Evolutionary conservation across 1,284 basidiomycete genomes (phyloP), one percentile per base, ranked within the genome.

Genomic region (Cryptococcus amylolentus): DNA sequence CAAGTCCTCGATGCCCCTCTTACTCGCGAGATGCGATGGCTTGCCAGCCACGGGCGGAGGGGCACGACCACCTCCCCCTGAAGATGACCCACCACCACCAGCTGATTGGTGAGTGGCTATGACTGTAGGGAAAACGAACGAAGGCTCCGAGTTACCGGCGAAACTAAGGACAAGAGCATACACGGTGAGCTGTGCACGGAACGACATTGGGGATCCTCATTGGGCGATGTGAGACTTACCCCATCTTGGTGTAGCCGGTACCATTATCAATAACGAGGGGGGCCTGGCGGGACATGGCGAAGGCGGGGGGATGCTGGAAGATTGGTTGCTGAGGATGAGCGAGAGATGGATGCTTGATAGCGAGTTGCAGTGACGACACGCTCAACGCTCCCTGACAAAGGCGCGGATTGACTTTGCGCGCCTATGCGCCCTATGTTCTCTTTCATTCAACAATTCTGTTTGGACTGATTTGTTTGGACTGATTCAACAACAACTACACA

Each of bases 131-230:
- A 95, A 94, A 27, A 95, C 92, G 73, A 96, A 98, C 10, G 93
- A 98, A 45, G 95, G 96, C 79, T 98, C 94, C 55, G 92, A 96
- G 80, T 98, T 98, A 55, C 96, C 96, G 52, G 96, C 95, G 78
- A 96, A 98, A 48, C 95, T 95, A 67, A 18, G 28, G n/a, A 23
- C 8, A 47, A 42, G 42, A 64, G 60, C 47, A 38, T 45, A 12
- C 38, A 41, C 28, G 26, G 13, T 14, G 26, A 46, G 44, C 44
- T 28, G 26, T 46, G 31, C 31, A 35, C 31, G 31, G 23, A 23
- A 23, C 18, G 18, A 23, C 26, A 46, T 27, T 46, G 27, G 18
- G 26, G 26, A 43, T 23, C 20, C 31, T 26, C 47, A 46, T 39
- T 42, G 23, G 9, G 23, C 31, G 31, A 35, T 41, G 18, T 12